Percentiles rank a stretch among this genome's conserved stretches.
Conservation (phyloP, 2,329 filamentous ascomycete species). For the Gaeumannomyces sp. region DNA sequence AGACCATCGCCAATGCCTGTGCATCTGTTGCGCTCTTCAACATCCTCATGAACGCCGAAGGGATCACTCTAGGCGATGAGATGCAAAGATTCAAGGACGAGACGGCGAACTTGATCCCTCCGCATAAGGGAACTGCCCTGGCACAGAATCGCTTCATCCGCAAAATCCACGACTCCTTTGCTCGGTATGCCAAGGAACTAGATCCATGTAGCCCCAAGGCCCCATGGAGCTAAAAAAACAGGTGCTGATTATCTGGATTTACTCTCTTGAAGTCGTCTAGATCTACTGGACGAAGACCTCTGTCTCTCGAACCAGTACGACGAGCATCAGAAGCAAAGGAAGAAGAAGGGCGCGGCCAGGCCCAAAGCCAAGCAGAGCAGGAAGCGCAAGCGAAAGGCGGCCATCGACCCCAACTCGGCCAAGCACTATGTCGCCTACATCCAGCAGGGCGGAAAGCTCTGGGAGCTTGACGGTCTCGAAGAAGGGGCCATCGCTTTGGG, state of each 20-base stretch:
- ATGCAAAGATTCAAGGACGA: conserved; percentile 67
- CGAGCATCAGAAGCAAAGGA: conserved; percentile 15
- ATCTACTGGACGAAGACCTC: conserved; percentile 68
- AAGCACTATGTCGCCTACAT: conserved; percentile 92
- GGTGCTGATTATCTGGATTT: background rate
- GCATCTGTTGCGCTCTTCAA: conserved; percentile 91
- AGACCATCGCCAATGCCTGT: conserved; percentile 80
- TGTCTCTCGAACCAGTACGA: conserved; percentile 52
- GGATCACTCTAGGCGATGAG: conserved; percentile 61
- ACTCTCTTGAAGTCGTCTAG: conserved; percentile 51
- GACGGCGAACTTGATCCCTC: conserved; percentile 62
- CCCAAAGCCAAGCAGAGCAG: conserved; percentile 22
- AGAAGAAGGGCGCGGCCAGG: conserved; percentile 23
- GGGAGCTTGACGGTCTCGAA: conserved; percentile 85
- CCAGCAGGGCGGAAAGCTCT: conserved; percentile 65
- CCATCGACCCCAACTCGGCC: conserved; percentile 49
- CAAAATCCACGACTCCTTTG: conserved; percentile 81
- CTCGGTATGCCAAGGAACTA: conserved; percentile 41
- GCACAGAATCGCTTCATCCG: conserved; percentile 71
- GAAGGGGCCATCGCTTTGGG: conserved; percentile 62
- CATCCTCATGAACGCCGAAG: conserved; percentile 77
- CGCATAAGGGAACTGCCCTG: conserved; percentile 69
- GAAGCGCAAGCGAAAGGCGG: conserved; percentile 27
- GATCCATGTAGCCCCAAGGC: background rate
- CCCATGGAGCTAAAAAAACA: background rate